Conservation (phyloP, 2,329 filamentous ascomycete species). For the Aspergillus melleus region DNA sequence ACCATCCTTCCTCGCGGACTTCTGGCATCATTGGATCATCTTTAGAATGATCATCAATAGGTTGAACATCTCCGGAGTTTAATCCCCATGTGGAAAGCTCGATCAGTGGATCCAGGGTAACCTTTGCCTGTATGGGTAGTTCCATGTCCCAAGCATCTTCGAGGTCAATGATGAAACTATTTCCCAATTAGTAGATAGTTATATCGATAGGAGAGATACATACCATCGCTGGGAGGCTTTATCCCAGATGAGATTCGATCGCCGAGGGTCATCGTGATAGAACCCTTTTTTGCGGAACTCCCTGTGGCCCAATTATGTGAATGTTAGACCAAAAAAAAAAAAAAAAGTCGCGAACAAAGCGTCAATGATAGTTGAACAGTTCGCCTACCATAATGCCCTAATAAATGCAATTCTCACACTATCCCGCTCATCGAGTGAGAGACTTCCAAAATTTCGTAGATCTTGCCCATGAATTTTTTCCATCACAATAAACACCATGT, state of each 20-base stretch:
- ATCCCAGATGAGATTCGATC: neutral
- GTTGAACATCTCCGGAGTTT: neutral
- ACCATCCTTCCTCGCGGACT: neutral
- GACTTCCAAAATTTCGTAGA: neutral
- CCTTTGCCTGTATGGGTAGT: neutral
- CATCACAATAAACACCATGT: neutral
- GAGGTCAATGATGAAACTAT: neutral
- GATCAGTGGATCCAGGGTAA: neutral
- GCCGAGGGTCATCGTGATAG: neutral
- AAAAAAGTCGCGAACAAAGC: neutral
- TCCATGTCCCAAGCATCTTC: neutral
- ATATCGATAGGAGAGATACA: neutral
- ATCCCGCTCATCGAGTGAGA: neutral
- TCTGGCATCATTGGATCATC: neutral
- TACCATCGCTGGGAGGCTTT: neutral
- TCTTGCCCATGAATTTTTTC: neutral
- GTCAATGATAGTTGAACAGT: too few relatives aligned
- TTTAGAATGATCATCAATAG: neutral
- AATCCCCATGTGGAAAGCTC: neutral
- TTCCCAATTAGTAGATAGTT: neutral
- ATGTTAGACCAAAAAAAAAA: neutral
- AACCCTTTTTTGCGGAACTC: neutral
- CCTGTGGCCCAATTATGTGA: neutral
- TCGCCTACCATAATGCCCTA: neutral
- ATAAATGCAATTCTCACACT: neutral